Evolutionary conservation across 305 asterid species (phyloP), one percentile per base, ranked within the genome.

Genomic region (Rubia peregrina): DNA sequence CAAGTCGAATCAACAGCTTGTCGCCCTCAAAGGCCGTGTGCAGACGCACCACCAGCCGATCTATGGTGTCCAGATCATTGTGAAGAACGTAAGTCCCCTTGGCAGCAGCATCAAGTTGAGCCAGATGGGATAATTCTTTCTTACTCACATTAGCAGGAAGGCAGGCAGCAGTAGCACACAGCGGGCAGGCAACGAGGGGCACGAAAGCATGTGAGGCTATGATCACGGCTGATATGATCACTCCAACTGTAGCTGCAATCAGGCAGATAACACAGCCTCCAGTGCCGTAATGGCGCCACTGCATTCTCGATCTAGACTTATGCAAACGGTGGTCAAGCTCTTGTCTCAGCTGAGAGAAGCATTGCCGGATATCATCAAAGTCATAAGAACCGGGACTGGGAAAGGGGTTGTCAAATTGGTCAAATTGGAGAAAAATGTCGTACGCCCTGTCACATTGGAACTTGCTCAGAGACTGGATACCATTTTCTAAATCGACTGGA

Each of bases 21-120:
- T 89, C 90, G 21, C 76, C 75, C 77, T 86, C 95, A 64, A 93
- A 80, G 5, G 81, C 82, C 22, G 81, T 76, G 75, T 75, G 83
- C 73, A 93, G 69, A 62, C 89, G 88, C 19, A 85, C 80, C 73
- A 88, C 91, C 21, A 93, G 76, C 19, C 96, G 79, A 75, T 85
- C 95, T n/a, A 89, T 85, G 55, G 97, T 89, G 74, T 86, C 96
- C 3, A 93, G 80, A 73, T 93, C 89, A 36, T 85, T 85, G 69
- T 82, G 89, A 19, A 93, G 94, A 67, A 90, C 88, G 67, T 81
- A 93, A 19, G 86, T 84, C 5, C 92, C 95, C 85, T 77, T 85
- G 0, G 89, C 86, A 65, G 98, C 97, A 75, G 88, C 94, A 61
- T 91, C 92, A 38, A 93, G 84, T 78, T 85, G 91, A 46, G 81